A percentile compares a stretch with the other conserved stretches of the same genome.
These are phyloP conservation scores for Fraxinus sp. DNA, from an alignment of 305 asterid species.

Conservation along the genomic window DNA sequence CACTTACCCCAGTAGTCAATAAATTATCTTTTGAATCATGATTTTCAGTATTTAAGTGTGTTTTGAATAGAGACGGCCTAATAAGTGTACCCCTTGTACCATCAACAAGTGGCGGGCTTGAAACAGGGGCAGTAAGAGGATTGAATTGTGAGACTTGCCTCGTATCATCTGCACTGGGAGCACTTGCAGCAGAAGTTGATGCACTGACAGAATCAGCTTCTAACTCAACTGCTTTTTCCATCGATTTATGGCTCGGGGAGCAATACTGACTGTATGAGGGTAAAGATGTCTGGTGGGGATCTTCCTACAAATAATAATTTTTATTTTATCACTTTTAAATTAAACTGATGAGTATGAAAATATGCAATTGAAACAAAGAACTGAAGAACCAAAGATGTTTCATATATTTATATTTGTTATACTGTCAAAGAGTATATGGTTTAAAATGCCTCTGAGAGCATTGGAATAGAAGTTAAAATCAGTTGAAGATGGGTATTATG, in stretches of 20 bases:
- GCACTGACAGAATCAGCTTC: slow-evolving; percentile 32
- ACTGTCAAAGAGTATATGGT: not conserved
- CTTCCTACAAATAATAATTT: slow-evolving; percentile 45
- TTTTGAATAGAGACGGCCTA: slow-evolving; percentile 23
- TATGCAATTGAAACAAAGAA: not conserved
- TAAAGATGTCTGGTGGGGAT: slow-evolving; percentile 41
- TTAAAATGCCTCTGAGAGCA: not conserved
- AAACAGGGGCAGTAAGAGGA: slow-evolving; percentile 22
- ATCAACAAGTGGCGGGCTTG: slow-evolving; percentile 24
- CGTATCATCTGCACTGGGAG: slow-evolving; percentile 16
- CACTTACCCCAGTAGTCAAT: slow-evolving; percentile 21
- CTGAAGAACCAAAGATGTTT: not conserved
- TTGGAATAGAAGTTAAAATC: not conserved
- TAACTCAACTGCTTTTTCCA: slow-evolving; percentile 33
- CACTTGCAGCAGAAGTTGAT: slow-evolving; percentile 28
- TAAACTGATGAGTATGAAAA: not conserved
- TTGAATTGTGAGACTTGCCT: slow-evolving; percentile 16
- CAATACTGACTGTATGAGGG: slow-evolving; percentile 44
- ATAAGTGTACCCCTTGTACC: slow-evolving; percentile 5
- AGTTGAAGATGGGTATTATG: not conserved
- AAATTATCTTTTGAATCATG: slow-evolving; percentile 25
- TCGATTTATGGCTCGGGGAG: slow-evolving; percentile 31
- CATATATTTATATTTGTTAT: not conserved
- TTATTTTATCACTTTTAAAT: not conserved
- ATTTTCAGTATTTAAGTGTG: slow-evolving; percentile 26